These are phyloP conservation scores for Xylaria flabelliformis DNA, from an alignment of 495 filamentous ascomycete genomes.

Conservation along the genomic window DNA sequence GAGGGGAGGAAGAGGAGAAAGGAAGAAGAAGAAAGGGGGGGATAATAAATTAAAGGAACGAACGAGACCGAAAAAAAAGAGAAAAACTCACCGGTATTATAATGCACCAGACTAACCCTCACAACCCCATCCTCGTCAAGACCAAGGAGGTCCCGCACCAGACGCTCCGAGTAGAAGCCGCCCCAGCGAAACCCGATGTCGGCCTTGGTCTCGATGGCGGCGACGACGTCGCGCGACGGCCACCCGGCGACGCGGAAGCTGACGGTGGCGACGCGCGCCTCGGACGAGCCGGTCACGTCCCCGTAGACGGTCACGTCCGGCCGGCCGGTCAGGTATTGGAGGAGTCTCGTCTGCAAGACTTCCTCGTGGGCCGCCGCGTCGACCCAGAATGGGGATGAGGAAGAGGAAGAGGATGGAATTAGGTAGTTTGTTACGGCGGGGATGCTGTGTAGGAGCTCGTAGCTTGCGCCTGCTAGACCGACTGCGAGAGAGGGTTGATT, in stretches of 20 bases:
- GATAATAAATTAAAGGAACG: no score
- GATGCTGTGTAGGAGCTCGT: slow-evolving; percentile 69
- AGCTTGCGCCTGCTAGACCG: slow-evolving; percentile 67
- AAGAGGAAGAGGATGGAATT: slow-evolving; percentile 14
- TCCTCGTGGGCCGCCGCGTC: slow-evolving; percentile 64
- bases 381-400: slow-evolving; percentile 46
- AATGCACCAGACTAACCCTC: slow-evolving; percentile 74
- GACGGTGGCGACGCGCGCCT: slow-evolving; percentile 65
- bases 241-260: slow-evolving; percentile 68
- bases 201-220: slow-evolving; percentile 58
- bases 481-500: background rate
- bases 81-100: slow-evolving; percentile 69
- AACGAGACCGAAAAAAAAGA: no score
- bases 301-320: slow-evolving; percentile 64
- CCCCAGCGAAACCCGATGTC: slow-evolving; percentile 70
- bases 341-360: slow-evolving; percentile 61
- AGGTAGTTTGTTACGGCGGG: slow-evolving; percentile 65
- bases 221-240: slow-evolving; percentile 63
- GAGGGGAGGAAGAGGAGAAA: no score
- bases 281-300: slow-evolving; percentile 50
- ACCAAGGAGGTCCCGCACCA: slow-evolving; percentile 65
- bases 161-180: slow-evolving; percentile 68
- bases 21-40: background rate
- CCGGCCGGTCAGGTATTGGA: slow-evolving; percentile 59
- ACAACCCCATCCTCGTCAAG: slow-evolving; percentile 67